Base-by-base conservation (phyloP, 768 basidiomycete genomes). In the Pulveroboletus frians region DNA sequence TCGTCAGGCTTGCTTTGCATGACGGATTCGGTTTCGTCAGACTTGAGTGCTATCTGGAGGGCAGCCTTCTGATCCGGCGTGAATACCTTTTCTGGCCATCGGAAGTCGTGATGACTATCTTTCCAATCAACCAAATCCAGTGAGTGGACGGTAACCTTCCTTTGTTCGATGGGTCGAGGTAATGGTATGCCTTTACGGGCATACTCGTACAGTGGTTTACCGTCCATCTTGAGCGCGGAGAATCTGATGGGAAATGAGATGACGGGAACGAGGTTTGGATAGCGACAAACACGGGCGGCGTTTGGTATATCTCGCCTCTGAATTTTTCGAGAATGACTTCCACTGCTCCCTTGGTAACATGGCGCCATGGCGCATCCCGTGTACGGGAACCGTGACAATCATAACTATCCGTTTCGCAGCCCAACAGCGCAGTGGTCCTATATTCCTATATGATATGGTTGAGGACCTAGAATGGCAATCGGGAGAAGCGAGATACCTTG, bases 171-270 rank as follows among this genome's bases (percentile, higher is more conserved):
- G n/a, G 95, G 88, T 9, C 93, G 83, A 29, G 96, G 96, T 14
- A 99, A 78, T 0, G 94, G 91, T 37, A 85, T 88, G 8, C 88
- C 88, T 61, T 85, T 77, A 3, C 96, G 83, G 17, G 96, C 96
- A 63, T 98, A 99, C 59, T 98, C 94, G 65, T 98, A 92, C 31
- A 98, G 67, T 0, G 92, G 92, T 66, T 80, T 90, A 1, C 96
- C 96, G 56, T 98, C 93, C 94, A 98, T 98, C 69, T 98, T 98
- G 31, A 98, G 75, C 2, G 96, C 96, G 9, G 96, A 98, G 70
- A 94, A 99, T 63, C 95, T 97, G 63, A 26, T 7, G 42, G 36
- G 47, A 38, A 50, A 46, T 49, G 51, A 52, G 47, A 6, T 41
- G 46, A 20, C 37, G 13, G 34, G 44, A 34, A 37, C 18, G 29